Evolutionary conservation across 2,329 filamentous ascomycete genomes (phyloP).

Genomic region (Aspergillus tanneri): DNA sequence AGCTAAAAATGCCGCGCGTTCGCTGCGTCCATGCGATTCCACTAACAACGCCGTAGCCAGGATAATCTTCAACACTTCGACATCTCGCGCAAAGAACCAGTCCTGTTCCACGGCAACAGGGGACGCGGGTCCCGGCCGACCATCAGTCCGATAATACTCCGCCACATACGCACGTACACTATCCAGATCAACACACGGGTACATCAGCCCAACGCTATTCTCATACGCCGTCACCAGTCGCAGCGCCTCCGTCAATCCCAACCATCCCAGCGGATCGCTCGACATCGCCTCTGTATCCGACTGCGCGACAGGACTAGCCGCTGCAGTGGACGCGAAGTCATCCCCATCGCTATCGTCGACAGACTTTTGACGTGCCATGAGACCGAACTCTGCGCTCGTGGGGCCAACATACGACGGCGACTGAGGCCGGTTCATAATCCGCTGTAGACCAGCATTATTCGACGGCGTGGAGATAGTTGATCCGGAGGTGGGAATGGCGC

Average conservation of each 20-base stretch:
- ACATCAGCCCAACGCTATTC: slow-evolving; percentile 86
- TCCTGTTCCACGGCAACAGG: slow-evolving; percentile 26
- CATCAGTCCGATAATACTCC: slow-evolving; percentile 23
- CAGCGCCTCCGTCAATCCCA: slow-evolving; percentile 73
- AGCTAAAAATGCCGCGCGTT: slow-evolving; percentile 44
- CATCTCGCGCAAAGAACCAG: slow-evolving; percentile 47
- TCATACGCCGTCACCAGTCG: slow-evolving; percentile 75
- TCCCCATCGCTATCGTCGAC: slow-evolving; percentile 21
- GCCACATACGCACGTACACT: slow-evolving; percentile 55
- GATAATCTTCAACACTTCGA: slow-evolving; percentile 75
- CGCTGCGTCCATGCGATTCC: slow-evolving; percentile 74
- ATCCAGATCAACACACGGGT: slow-evolving; percentile 74
- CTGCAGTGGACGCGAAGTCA: slow-evolving; percentile 19
- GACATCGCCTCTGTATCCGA: slow-evolving; percentile 35
- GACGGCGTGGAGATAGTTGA: slow-evolving; percentile 16
- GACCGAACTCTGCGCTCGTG: slow-evolving; percentile 39
- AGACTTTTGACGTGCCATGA: slow-evolving; percentile 18
- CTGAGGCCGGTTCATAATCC: slow-evolving; percentile 33
- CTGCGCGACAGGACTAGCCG: slow-evolving; percentile 23
- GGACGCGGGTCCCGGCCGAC: not conserved
- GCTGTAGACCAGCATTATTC: slow-evolving; percentile 21
- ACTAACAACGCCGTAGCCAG: slow-evolving; percentile 72
- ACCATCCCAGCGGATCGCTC: slow-evolving; percentile 71
- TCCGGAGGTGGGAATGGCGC: slow-evolving; percentile 6
- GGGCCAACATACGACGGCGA: slow-evolving; percentile 37